Percentiles rank a stretch among this genome's conserved stretches.
Conservation (phyloP, 2,329 filamentous ascomycete species). For the Dactylellina leptospora region DNA sequence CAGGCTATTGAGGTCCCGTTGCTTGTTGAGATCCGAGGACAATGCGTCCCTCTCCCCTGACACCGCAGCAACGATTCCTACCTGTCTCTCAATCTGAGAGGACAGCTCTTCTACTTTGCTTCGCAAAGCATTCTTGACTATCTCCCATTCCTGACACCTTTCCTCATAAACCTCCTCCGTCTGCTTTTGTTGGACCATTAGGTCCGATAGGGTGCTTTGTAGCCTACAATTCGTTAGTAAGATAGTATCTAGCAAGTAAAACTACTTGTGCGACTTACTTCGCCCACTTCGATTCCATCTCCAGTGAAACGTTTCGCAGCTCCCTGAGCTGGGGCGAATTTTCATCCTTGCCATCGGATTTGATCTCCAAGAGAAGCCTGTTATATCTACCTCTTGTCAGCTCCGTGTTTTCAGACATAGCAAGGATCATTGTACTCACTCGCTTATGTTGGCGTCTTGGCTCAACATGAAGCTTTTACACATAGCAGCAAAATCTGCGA, state of each 20-base stretch:
- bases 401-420: not conserved
- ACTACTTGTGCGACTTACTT: constrained; percentile 10
- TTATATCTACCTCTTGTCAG: constrained; percentile 12
- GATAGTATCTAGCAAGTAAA: not conserved
- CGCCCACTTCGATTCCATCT: constrained; percentile 15
- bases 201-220: not conserved
- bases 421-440: not conserved
- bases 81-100: not conserved
- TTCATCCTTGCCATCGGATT: constrained; percentile 11
- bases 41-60: constrained; percentile 2
- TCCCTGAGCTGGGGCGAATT: constrained; percentile 30
- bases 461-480: constrained; percentile 2
- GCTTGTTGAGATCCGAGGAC: constrained; percentile 2
- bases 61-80: constrained; percentile 1
- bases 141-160: constrained; percentile 28
- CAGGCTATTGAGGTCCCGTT: constrained; percentile 24
- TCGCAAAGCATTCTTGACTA: constrained; percentile 13
- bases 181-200: constrained; percentile 13
- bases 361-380: constrained; percentile 3
- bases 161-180: not conserved
- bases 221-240: constrained; percentile 22
- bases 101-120: constrained; percentile 3
- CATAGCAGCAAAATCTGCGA: not conserved
- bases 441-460: constrained; percentile 24
- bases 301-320: not conserved